Conservation (phyloP, 2,329 filamentous ascomycete genomes). For the Cyphellophora europaea region DNA sequence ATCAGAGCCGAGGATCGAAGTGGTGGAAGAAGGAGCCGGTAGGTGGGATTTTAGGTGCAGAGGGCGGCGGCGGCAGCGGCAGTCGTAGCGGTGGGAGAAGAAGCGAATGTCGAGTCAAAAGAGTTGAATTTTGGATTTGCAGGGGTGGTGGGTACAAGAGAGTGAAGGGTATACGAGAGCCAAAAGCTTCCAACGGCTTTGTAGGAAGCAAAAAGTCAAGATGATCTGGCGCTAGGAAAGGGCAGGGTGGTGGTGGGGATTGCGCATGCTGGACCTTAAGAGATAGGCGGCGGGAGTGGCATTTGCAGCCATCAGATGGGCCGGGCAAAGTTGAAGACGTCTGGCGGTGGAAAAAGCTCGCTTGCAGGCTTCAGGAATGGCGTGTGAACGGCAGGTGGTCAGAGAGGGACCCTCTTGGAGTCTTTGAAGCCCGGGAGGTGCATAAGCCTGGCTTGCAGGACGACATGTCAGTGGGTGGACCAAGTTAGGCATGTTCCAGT, state of each 20-base stretch:
- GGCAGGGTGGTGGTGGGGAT: too few relatives aligned
- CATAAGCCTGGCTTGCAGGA: neutral
- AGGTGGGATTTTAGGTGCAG: too few relatives aligned
- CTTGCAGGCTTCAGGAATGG: slow-evolving; percentile 1
- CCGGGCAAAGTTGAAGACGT: too few relatives aligned
- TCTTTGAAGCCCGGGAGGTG: too few relatives aligned
- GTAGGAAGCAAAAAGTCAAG: neutral
- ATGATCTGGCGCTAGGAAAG: neutral
- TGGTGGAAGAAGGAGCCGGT: slow-evolving; percentile 3
- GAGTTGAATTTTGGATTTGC: slow-evolving; percentile 2
- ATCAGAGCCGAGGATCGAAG: slow-evolving; percentile 9
- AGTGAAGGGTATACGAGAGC: neutral
- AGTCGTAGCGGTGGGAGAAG: neutral
- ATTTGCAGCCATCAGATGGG: neutral
- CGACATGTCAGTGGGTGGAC: neutral
- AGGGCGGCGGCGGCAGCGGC: too few relatives aligned
- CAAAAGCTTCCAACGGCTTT: neutral
- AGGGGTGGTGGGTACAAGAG: neutral
- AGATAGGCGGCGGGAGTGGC: neutral
- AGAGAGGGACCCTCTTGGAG: neutral
- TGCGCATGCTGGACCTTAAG: too few relatives aligned
- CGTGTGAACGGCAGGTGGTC: slow-evolving; percentile 1
- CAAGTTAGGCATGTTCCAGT: slow-evolving; percentile 3
- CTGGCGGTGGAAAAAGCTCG: neutral
- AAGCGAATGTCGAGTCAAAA: neutral